phyloP scores from a whole-genome alignment of 2,329 filamentous ascomycete species.

The Fusarium sterilihyphosum region DNA sequence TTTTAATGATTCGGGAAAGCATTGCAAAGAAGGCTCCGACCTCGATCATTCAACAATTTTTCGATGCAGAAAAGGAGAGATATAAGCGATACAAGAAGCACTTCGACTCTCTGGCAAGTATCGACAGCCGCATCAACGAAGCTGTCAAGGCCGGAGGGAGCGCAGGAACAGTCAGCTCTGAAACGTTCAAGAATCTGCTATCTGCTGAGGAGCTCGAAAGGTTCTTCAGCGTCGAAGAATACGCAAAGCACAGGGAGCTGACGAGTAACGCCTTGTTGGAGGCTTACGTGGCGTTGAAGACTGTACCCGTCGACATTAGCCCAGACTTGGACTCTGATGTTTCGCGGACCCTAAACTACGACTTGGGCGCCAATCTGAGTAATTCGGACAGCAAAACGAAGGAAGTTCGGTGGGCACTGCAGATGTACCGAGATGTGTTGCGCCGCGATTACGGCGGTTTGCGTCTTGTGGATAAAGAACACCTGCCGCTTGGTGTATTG shows the following conservation, averaged over 20 bases:
- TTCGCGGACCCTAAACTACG: neutral
- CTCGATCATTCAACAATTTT: neutral
- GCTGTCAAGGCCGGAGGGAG: neutral
- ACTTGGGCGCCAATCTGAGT: neutral
- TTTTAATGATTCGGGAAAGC: neutral
- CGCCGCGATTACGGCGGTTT: neutral
- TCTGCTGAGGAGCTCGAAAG: neutral
- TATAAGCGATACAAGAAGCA: neutral
- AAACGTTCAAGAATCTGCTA: neutral
- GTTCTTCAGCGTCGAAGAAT: neutral
- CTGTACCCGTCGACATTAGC: neutral
- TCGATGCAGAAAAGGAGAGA: neutral
- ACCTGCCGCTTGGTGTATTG: neutral
- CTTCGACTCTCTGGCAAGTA: neutral
- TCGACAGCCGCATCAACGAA: neutral
- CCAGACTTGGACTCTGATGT: neutral
- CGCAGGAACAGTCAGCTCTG: neutral
- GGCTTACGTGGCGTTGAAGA: neutral
- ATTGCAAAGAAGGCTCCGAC: neutral
- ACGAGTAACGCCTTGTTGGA: neutral
- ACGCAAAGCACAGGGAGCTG: neutral
- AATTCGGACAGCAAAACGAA: neutral
- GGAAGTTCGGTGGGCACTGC: neutral
- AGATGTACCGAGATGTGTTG: neutral
- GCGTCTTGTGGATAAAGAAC: neutral